Conservation (phyloP, 2,329 filamentous ascomycete species). For the Cercospora zeina region DNA sequence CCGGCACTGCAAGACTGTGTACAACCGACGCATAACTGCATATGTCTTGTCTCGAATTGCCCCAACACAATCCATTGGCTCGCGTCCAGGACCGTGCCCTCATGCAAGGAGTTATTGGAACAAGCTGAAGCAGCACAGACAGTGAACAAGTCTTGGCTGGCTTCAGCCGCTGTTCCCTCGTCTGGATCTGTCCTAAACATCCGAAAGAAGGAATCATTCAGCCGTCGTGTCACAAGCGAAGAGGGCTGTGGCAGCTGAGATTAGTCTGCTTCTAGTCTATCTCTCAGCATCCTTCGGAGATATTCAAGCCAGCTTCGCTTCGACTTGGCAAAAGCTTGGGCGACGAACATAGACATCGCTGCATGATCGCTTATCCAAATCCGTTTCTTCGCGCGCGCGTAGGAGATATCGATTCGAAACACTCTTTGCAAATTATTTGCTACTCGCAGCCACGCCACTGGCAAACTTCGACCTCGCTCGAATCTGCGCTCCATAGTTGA, state of each 20-base stretch:
- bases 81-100: neutral
- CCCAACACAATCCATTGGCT: neutral
- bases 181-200: neutral
- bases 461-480: neutral
- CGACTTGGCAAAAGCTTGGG: slow-evolving; percentile 6
- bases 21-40: neutral
- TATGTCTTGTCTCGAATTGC: neutral
- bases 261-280: neutral
- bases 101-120: neutral
- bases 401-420: neutral
- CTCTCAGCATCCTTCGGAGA: neutral
- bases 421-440: neutral
- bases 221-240: slow-evolving; percentile 3
- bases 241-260: neutral
- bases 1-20: neutral
- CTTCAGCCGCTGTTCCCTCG: neutral
- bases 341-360: neutral
- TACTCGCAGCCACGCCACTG: neutral
- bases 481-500: neutral
- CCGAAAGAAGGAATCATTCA: neutral
- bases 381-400: neutral
- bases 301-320: neutral
- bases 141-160: neutral
- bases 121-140: neutral
- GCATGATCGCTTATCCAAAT: neutral